phyloP scores from a whole-genome alignment of 495 filamentous ascomycete species.

The Hyaloscypha hepaticicola region DNA sequence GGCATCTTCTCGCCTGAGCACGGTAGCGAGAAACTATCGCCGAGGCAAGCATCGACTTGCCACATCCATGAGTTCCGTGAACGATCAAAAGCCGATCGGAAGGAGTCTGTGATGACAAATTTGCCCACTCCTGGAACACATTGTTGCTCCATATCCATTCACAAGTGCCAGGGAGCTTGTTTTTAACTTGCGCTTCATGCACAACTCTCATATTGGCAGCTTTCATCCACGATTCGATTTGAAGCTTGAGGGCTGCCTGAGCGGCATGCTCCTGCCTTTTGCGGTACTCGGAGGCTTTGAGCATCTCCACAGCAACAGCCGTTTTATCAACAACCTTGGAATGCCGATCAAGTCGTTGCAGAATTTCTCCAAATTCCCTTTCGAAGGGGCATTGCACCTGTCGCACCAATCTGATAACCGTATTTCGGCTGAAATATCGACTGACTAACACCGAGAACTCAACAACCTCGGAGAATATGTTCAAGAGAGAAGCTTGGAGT shows the following conservation, averaged over 20 bases:
- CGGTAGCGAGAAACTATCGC: too few species aligned
- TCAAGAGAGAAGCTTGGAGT: constrained; percentile 2
- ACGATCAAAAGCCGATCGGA: constrained; percentile 6
- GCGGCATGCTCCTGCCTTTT: too few species aligned
- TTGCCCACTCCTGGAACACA: background rate
- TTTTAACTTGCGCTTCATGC: background rate
- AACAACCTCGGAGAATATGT: constrained; percentile 10
- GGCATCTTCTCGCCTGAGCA: too few species aligned
- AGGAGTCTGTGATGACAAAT: background rate
- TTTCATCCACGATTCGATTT: background rate
- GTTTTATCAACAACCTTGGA: constrained; percentile 7
- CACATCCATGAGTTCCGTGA: constrained; percentile 14
- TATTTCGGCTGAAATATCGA: background rate
- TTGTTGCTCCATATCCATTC: background rate
- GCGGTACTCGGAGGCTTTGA: background rate
- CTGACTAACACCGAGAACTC: constrained; percentile 6
- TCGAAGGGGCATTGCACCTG: background rate
- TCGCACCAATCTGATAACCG: background rate
- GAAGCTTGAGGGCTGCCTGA: background rate
- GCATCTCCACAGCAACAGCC: background rate
- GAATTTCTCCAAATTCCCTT: constrained; percentile 7
- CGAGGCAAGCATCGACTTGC: constrained; percentile 4
- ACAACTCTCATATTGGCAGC: constrained; percentile 1
- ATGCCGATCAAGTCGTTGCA: constrained; percentile 6
- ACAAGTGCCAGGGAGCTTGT: background rate